These are phyloP conservation scores for Pythium diclinum DNA, from an alignment of 352 stramenopile genomes.

Conservation along the genomic window DNA sequence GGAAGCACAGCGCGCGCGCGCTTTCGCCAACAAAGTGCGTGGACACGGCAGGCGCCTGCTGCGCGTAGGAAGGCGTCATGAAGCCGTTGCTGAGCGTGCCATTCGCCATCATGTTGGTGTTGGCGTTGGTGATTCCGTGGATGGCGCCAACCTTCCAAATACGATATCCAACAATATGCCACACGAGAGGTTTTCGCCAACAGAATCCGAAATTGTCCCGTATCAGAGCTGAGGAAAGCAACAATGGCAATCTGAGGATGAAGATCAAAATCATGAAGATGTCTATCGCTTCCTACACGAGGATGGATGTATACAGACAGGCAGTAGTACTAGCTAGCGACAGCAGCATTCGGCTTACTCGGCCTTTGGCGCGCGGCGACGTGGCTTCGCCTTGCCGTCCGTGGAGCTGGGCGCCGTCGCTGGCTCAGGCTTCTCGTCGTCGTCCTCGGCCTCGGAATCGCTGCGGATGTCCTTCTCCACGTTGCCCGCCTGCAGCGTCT, in stretches of 20 bases:
- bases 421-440: conserved; percentile 29
- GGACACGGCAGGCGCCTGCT: conserved; percentile 24
- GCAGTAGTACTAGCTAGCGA: neutral
- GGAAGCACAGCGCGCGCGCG: conserved; percentile 53
- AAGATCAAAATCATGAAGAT: neutral
- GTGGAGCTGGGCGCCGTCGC: conserved; percentile 21
- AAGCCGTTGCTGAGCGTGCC: conserved; percentile 31
- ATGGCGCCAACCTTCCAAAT: conserved; percentile 12
- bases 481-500: conserved; percentile 57
- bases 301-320: neutral
- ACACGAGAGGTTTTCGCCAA: conserved; percentile 1
- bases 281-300: neutral
- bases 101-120: conserved; percentile 20
- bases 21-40: conserved; percentile 71
- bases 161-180: conserved; percentile 6
- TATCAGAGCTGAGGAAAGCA: conserved; percentile 5
- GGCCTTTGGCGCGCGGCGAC: conserved; percentile 62
- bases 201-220: neutral
- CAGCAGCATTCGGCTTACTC: conserved; percentile 31
- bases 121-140: conserved; percentile 5
- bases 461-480: conserved; percentile 83
- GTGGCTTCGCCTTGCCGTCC: conserved; percentile 39
- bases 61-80: neutral
- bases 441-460: conserved; percentile 65
- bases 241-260: neutral